Base-by-base conservation (phyloP, 371 early-diverging fungal species). In the Mucor piriformis region DNA sequence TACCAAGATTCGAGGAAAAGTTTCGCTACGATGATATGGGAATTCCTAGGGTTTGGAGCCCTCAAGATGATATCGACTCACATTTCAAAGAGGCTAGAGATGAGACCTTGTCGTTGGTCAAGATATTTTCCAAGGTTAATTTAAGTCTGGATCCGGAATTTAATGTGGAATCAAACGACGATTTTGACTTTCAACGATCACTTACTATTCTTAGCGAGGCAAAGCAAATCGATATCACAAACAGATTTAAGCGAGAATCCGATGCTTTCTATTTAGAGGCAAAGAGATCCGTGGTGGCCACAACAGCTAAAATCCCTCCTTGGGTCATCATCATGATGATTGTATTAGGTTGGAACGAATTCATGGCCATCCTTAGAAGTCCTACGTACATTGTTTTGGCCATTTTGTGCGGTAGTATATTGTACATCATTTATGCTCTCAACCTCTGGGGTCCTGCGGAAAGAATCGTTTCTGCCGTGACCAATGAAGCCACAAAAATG, bases 11-110 rank as follows among this genome's bases (percentile, higher is more conserved):
- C 59, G 96, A 97, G 72, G 89, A 89, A 57, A 83, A 88, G 61
- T 98, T 98, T 82, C 77, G 95, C 49, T 96, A 97, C 69, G 98
- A 97, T 60, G 92, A 89, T 3, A 76, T 87, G 18, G 97, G 97
- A 10, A 70, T 97, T 24, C 99, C 99, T 7, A 81, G 93, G 27
- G 92, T 98, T 15, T 98, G 98, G 98, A 89, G 86, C 56, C 93
- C 95, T 5, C 85, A 85, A 20, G 97, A 97, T 73, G 94, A 96
- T 73, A 96, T 98, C 49, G 98, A 98, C 64, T 72, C 77, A 21
- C 83, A 83, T 51, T 98, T 93, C 75, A 83, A 83, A 38, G 67
- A 66, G 29, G 92, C 96, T 15, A 84, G 83, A 53, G 85, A 89
- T 21, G 83, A 83, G 69, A 83, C 91, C 0, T 71, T 86, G 24